A percentile compares a stretch with the other conserved stretches of the same genome.
Evolutionary conservation across 306 rosid species (phyloP).

Genomic region (Castanea crenata): DNA sequence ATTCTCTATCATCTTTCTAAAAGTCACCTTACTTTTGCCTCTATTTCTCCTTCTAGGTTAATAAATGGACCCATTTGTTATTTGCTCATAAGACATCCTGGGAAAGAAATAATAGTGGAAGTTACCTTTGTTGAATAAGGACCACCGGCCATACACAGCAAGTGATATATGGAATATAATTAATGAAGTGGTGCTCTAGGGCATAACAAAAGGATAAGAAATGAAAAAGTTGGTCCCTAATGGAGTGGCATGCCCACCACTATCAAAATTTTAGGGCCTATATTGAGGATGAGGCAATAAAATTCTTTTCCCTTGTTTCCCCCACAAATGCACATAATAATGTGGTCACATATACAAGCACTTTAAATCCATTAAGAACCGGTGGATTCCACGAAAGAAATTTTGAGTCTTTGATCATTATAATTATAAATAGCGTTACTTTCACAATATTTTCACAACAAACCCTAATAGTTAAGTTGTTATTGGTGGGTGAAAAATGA

Average conservation of each 20-base stretch:
- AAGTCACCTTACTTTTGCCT: too few species aligned
- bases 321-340: constrained; percentile 12
- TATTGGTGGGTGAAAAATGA: too few species aligned
- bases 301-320: constrained; percentile 8
- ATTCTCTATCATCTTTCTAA: too few species aligned
- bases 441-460: too few species aligned
- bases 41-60: too few species aligned
- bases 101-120: too few species aligned
- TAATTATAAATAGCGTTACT: not conserved
- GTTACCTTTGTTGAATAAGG: too few species aligned
- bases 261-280: constrained; percentile 6
- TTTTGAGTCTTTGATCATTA: not conserved
- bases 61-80: too few species aligned
- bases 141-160: too few species aligned
- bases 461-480: too few species aligned
- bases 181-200: not conserved
- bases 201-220: not conserved
- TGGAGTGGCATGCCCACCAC: constrained; percentile 11
- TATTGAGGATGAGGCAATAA: constrained; percentile 27
- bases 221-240: not conserved
- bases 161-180: not conserved
- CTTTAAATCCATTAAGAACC: not conserved
- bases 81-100: too few species aligned
- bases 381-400: constrained; percentile 33
- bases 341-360: not conserved